Base-by-base conservation (phyloP, 2,329 filamentous ascomycete species). In the Sclerotinia nivalis region DNA sequence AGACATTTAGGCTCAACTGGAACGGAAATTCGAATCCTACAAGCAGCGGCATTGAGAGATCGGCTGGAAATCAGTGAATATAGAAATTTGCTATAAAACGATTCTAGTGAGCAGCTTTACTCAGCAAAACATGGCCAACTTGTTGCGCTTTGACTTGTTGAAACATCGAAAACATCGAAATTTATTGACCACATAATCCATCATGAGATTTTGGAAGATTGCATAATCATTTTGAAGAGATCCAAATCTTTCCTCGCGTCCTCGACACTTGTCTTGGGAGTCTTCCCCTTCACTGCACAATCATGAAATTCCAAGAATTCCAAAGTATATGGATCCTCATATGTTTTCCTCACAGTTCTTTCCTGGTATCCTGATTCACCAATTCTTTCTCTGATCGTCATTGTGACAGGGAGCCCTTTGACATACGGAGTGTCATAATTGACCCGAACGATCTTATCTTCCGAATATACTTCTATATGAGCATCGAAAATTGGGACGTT, bases 381-480 rank as follows among this genome's bases (percentile, higher is more conserved):
- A 40, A 66, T 31, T 20, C 52, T 61, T 72, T 88, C 85, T 8
- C 80, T 75, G 12, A 87, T 75, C 47, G 79, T 76, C 72, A 84
- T 70, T 9, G 61, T 71, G 50, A 75, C 83, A 0, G 84, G 83
- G 1, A 87, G 77, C 0, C 83, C 86, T 72, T 86, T 87, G n/a
- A 88, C 80, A 69, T 84, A 88, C 0, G 87, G 87, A 0, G 85
- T 84, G 69, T 89, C 85, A 72, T 85, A 88, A 49, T 84, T 75
- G 15, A 89, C 80, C 1, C 79, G 81, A 0, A 89, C 83, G 0
- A 83, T 84, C 78, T 89, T 89, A 9, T 82, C 79, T 22, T 80
- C 76, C 0, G 83, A 83, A 72, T 87, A 89, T 0, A 89, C 80
- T 3, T 83, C 83, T 9, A 87, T 76, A 56, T 83, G 81, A 0